Base-by-base conservation (phyloP, 2,329 filamentous ascomycete genomes). In the Sporothrix variecibatus region DNA sequence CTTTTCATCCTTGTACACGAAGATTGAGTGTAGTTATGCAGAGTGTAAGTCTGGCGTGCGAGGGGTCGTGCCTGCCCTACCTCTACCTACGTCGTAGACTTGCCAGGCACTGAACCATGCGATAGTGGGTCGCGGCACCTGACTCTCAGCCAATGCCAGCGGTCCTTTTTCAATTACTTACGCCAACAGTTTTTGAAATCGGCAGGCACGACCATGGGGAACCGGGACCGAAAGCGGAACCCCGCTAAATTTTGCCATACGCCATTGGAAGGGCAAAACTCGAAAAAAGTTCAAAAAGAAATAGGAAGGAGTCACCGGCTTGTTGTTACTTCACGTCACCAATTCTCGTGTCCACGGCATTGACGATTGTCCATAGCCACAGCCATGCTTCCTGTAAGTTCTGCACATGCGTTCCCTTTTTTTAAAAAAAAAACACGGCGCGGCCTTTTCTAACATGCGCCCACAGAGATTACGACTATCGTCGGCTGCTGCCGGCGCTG, bases 171-270 rank as follows among this genome's bases (percentile, higher is more conserved):
- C 34, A n/a, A 75, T 71, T 75, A n/a, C 46, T 62, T 62, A 15
- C 23, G 40, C 12, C 51, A 56, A n/a, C 15, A 20, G 20, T 11
- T 40, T n/a, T n/a, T 8, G 40, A 49, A 58, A 20, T 40, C 31
- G 58, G 38, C 70, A 60, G 56, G 70, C 17, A 49, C 58, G 38
- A 49, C 60, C 71, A 68, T 62, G 46, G 53, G 71, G 28, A 26
- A 15, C 70, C 31, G 73, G 53, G 65, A 71, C 74, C 74, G 71
- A 75, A 56, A 75, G 38, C 74, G 74, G 71, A 75, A 70, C 67
- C 71, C 71, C 67, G 67, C 74, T 67, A 68, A 53, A 73, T 51
- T 71, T 71, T 73, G 34, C 60, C 15, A 56, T 53, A 28, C 40
- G 62, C 43, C 23, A 64, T 53, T 69, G 53, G 31, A 34, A 72